Conservation (phyloP, 2,329 filamentous ascomycete species). For the Westerdykella ornata region DNA sequence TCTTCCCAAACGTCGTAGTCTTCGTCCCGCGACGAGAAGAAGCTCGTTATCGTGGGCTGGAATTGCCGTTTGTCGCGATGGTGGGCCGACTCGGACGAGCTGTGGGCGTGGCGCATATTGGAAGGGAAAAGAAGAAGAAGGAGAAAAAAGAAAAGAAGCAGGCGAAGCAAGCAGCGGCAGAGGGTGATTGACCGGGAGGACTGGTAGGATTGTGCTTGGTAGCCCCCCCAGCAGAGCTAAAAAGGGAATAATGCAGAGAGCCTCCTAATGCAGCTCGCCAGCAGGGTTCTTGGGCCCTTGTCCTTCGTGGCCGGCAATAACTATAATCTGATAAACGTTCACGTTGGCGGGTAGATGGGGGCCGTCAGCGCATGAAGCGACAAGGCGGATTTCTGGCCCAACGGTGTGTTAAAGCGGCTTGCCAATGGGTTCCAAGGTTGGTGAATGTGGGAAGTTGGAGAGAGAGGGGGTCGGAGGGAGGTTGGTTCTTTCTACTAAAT, state of each 20-base stretch:
- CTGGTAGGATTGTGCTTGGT: too few species aligned
- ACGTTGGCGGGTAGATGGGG: conserved; percentile 6
- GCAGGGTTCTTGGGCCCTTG: conserved; percentile 4
- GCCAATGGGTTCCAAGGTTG: too few species aligned
- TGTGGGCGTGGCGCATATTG: conserved; percentile 16
- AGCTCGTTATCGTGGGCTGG: conserved; percentile 43
- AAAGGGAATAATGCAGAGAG: conserved; percentile 5
- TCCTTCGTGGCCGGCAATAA: conserved; percentile 2
- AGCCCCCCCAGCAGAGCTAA: conserved; percentile 2
- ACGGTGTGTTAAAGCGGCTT: too few species aligned
- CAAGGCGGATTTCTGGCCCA: too few species aligned
- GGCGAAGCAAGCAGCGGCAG: background rate
- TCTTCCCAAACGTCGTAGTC: conserved; percentile 10
- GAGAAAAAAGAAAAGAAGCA: background rate
- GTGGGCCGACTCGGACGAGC: conserved; percentile 10
- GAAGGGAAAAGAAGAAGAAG: background rate
- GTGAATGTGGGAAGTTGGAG: too few species aligned
- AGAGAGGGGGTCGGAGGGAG: background rate
- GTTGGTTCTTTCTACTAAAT: background rate
- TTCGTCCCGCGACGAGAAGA: conserved; percentile 30
- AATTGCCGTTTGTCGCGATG: conserved; percentile 40
- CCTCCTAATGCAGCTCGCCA: conserved; percentile 1
- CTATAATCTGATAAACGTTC: background rate
- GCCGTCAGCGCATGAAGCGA: background rate
- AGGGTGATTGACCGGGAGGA: conserved; percentile 4